phyloP scores from a whole-genome alignment of 768 basidiomycete genomes.

The Boletus fagicola region DNA sequence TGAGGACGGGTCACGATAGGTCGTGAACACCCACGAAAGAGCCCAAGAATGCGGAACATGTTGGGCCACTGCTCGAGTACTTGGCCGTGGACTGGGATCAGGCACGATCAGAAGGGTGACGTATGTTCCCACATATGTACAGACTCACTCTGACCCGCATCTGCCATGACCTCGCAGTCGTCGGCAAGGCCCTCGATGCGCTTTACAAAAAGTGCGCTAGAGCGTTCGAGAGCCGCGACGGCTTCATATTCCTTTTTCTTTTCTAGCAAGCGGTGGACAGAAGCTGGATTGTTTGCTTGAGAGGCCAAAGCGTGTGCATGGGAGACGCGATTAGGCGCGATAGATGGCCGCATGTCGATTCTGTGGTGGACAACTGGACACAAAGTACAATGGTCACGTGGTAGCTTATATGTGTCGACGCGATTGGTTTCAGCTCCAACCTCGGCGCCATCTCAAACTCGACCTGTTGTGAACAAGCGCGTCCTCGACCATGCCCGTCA shows the following conservation, averaged over 20 bases:
- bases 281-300: slow-evolving; percentile 46
- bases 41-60: slow-evolving; percentile 74
- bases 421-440: slow-evolving; percentile 9
- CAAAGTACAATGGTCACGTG: slow-evolving; percentile 16
- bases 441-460: background rate
- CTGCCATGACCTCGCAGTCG: slow-evolving; percentile 75
- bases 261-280: slow-evolving; percentile 57
- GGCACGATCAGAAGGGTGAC: background rate
- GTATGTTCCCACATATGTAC: too few relatives aligned
- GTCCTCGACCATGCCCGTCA: slow-evolving; percentile 27
- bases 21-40: slow-evolving; percentile 54
- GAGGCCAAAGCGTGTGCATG: slow-evolving; percentile 39
- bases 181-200: slow-evolving; percentile 67
- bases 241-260: slow-evolving; percentile 84
- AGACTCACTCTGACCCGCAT: slow-evolving; percentile 63
- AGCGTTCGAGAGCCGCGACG: slow-evolving; percentile 66
- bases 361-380: background rate
- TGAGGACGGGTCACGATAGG: background rate
- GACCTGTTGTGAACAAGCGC: background rate
- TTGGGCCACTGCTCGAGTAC: slow-evolving; percentile 79
- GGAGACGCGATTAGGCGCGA: slow-evolving; percentile 49
- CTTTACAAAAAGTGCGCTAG: slow-evolving; percentile 60
- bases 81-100: slow-evolving; percentile 63
- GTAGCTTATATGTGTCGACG: slow-evolving; percentile 1
- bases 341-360: slow-evolving; percentile 58